A percentile compares a stretch with the other conserved stretches of the same genome.
phyloP scores from a whole-genome alignment of 73 alveolate species.

The Tetrahymena elliotti region DNA sequence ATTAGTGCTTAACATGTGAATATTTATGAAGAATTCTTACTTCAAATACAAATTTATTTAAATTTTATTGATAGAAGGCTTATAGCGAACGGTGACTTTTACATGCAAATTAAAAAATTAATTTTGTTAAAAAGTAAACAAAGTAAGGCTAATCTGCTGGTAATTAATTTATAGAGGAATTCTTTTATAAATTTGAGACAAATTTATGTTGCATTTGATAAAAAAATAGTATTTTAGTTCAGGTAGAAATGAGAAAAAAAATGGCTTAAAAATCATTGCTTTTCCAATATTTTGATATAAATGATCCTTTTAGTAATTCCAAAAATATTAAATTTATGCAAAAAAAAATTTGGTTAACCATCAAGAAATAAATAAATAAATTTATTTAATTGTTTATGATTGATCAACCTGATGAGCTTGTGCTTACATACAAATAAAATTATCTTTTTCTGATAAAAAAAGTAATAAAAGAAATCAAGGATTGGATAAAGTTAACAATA shows the following conservation, averaged over 20 bases:
- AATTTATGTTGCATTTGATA: no score
- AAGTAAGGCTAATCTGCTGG: neutral
- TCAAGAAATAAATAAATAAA: no score
- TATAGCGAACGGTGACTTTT: neutral
- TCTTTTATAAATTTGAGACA: neutral
- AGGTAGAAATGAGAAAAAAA: neutral
- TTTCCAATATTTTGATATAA: neutral
- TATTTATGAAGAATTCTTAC: neutral
- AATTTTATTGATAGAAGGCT: neutral
- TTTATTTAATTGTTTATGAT: neutral
- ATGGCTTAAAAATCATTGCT: neutral
- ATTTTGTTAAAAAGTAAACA: neutral
- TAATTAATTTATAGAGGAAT: no score
- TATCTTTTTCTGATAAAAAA: neutral
- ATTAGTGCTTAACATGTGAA: neutral
- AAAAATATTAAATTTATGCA: no score
- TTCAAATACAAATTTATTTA: neutral
- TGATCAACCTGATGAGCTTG: neutral
- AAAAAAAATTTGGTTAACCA: neutral
- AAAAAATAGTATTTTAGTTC: no score
- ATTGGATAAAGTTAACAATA: neutral
- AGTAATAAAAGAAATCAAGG: neutral
- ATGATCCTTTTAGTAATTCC: neutral
- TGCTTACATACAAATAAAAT: neutral
- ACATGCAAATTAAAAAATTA: neutral